These are phyloP conservation scores for Hericium coralloides DNA, from an alignment of 768 basidiomycete genomes.

Conservation along the genomic window DNA sequence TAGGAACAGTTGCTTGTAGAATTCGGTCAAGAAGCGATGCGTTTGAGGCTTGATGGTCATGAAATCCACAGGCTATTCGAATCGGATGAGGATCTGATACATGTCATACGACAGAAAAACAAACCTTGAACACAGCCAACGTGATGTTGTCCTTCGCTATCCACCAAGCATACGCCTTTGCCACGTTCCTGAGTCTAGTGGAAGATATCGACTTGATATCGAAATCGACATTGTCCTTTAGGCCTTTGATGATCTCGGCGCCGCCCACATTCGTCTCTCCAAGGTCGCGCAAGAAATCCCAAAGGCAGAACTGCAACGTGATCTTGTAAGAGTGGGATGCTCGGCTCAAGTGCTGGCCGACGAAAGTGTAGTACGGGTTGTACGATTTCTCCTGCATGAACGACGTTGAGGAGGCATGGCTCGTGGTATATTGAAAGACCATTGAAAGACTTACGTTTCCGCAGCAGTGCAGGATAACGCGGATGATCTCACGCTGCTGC, in stretches of 20 bases:
- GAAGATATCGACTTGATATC: constrained; percentile 47
- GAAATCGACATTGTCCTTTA: constrained; percentile 33
- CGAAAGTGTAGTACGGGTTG: constrained; percentile 93
- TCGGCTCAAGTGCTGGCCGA: constrained; percentile 75
- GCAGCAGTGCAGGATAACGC: constrained; percentile 87
- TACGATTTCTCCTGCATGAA: constrained; percentile 70
- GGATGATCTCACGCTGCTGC: constrained; percentile 92
- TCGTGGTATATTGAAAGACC: neutral
- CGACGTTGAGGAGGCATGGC: constrained; percentile 1
- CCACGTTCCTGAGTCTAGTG: constrained; percentile 60
- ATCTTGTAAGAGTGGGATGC: constrained; percentile 79
- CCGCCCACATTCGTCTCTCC: constrained; percentile 82
- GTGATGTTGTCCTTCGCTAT: constrained; percentile 75
- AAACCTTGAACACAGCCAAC: constrained; percentile 78
- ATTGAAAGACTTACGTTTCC: constrained; percentile 57
- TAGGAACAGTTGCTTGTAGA: constrained; percentile 63
- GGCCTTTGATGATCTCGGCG: constrained; percentile 60
- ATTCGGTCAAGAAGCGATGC: constrained; percentile 54
- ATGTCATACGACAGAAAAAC: neutral
- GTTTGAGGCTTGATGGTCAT: constrained; percentile 58
- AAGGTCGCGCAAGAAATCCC: constrained; percentile 93
- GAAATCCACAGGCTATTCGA: constrained; percentile 80
- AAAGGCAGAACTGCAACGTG: constrained; percentile 89
- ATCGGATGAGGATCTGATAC: neutral
- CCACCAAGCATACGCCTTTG: constrained; percentile 88